phyloP scores from a whole-genome alignment of 2,329 filamentous ascomycete species.

The Trichoderma breve region DNA sequence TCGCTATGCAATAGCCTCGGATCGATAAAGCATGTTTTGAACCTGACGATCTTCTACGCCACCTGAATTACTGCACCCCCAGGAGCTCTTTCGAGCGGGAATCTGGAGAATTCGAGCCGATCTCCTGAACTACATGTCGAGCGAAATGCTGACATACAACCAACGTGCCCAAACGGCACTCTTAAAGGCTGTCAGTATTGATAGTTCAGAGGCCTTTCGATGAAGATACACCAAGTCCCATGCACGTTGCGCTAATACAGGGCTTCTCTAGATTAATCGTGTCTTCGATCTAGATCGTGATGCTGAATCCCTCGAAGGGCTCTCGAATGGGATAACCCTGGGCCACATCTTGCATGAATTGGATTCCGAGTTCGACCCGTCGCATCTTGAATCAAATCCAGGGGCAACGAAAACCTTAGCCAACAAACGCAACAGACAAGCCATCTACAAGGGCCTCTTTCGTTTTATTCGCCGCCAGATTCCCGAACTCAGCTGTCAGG shows the following conservation, averaged over 20 bases:
- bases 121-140: constrained; percentile 9
- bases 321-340: constrained; percentile 54
- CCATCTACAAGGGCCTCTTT: constrained; percentile 53
- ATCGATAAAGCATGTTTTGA: neutral
- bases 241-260: neutral
- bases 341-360: constrained; percentile 58
- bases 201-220: constrained; percentile 6
- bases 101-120: neutral
- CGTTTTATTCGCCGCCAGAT: constrained; percentile 55
- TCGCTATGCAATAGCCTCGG: neutral
- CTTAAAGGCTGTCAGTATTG: constrained; percentile 50
- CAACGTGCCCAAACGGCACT: constrained; percentile 52
- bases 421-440: constrained; percentile 52
- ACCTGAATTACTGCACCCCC: neutral
- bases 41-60: neutral
- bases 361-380: constrained; percentile 55
- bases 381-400: constrained; percentile 49
- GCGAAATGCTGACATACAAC: constrained; percentile 40
- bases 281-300: constrained; percentile 46
- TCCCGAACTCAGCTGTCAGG: constrained; percentile 50
- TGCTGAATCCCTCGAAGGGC: constrained; percentile 50
- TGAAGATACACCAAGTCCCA: neutral
- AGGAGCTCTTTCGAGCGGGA: neutral
- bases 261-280: constrained; percentile 32
- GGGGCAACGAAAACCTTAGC: constrained; percentile 45